Evolutionary conservation across 1,284 basidiomycete genomes (phyloP).

Genomic region (Cryptococcus amylolentus): DNA sequence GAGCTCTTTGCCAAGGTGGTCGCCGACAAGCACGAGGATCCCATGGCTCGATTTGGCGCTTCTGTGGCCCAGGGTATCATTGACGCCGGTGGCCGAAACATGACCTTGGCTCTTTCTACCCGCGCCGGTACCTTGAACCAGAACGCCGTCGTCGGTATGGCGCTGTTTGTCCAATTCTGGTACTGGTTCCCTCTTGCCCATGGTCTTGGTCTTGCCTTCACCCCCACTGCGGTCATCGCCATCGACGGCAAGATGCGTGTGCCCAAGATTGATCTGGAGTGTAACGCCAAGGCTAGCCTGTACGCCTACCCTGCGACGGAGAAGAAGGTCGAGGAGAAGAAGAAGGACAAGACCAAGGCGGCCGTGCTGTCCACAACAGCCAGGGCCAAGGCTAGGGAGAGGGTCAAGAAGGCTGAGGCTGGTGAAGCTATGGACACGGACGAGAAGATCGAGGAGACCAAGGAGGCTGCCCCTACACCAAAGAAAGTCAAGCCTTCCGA

Average conservation of each 20-base stretch:
- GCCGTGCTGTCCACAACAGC: conserved; percentile 93
- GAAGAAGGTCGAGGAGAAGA: conserved; percentile 85
- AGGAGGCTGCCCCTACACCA: conserved; percentile 54
- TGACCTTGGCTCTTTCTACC: conserved; percentile 86
- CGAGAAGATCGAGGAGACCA: conserved; percentile 53
- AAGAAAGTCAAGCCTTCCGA: conserved; percentile 61
- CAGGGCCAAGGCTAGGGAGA: conserved; percentile 86
- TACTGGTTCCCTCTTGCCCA: conserved; percentile 99
- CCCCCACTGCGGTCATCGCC: conserved; percentile 89
- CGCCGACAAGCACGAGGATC: conserved; percentile 92
- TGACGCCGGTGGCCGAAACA: conserved; percentile 92
- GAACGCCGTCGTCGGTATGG: conserved; percentile 90
- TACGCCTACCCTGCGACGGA: conserved; percentile 83
- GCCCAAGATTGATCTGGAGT: conserved; percentile 84
- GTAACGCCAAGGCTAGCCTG: conserved; percentile 78
- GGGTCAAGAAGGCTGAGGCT: conserved; percentile 64
- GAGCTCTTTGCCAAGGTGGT: conserved; percentile 82
- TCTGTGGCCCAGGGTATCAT: conserved; percentile 91
- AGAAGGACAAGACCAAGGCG: conserved; percentile 81
- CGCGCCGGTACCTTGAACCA: conserved; percentile 83
- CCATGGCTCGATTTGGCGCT: conserved; percentile 94
- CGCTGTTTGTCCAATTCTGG: conserved; percentile 96
- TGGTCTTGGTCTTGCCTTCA: conserved; percentile 83
- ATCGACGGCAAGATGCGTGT: conserved; percentile 80
- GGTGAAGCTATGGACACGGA: conserved; percentile 72